Percentiles rank a stretch among this genome's conserved stretches.
Evolutionary conservation across 2,329 filamentous ascomycete species (phyloP).

Genomic region (Aspergillus ruber): DNA sequence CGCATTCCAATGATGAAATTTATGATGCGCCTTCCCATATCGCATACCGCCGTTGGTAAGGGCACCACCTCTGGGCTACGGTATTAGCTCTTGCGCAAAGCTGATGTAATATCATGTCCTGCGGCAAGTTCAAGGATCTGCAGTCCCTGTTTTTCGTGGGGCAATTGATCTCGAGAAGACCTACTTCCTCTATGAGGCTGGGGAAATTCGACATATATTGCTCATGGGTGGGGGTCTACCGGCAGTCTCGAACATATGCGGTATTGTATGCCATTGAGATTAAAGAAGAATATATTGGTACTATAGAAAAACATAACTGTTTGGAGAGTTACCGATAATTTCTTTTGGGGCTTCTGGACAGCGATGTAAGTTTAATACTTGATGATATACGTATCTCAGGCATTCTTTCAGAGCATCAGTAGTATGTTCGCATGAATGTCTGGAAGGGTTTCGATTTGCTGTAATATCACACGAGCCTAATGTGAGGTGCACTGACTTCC

Average conservation of each 20-base stretch:
- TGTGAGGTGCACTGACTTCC: too few relatives aligned
- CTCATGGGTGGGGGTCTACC: slow-evolving; percentile 21
- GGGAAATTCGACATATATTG: slow-evolving; percentile 21
- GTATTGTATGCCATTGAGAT: neutral
- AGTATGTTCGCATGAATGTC: too few relatives aligned
- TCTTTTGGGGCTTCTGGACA: too few relatives aligned
- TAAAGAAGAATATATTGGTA: slow-evolving; percentile 1
- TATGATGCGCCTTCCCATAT: too few relatives aligned
- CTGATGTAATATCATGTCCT: slow-evolving; percentile 19
- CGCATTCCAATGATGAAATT: too few relatives aligned
- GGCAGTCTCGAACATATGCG: neutral
- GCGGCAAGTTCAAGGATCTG: slow-evolving; percentile 17
- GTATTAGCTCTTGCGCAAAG: slow-evolving; percentile 19
- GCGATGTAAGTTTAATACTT: too few relatives aligned
- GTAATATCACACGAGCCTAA: too few relatives aligned
- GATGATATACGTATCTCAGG: too few relatives aligned
- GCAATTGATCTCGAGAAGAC: slow-evolving; percentile 16
- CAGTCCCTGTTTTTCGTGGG: slow-evolving; percentile 24
- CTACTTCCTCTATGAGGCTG: slow-evolving; percentile 24
- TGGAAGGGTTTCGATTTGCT: too few relatives aligned
- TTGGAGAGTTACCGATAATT: too few relatives aligned
- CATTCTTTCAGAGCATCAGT: too few relatives aligned
- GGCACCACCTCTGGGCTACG: slow-evolving; percentile 22
- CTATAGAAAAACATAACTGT: too few relatives aligned
- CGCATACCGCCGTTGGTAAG: slow-evolving; percentile 25